phyloP scores from a whole-genome alignment of 2,329 filamentous ascomycete species.

The Neofusicoccum ribis region DNA sequence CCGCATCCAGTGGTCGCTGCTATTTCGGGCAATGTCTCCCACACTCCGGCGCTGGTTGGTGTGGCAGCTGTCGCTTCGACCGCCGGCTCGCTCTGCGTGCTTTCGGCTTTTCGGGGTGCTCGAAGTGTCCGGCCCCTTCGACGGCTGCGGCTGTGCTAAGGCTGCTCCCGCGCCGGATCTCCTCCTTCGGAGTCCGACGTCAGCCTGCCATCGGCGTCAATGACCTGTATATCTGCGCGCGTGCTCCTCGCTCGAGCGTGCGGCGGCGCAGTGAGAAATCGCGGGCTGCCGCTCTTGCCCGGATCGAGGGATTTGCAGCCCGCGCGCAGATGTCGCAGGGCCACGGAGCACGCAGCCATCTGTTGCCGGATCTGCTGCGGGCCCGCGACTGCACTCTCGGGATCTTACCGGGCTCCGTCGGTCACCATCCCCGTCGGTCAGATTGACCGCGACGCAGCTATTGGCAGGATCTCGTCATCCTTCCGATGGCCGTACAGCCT shows the following conservation, averaged over 20 bases:
- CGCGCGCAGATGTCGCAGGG: neutral
- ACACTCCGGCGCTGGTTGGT: neutral
- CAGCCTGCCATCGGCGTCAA: neutral
- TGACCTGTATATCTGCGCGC: neutral
- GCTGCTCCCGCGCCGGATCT: conserved; percentile 1
- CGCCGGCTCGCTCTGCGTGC: neutral
- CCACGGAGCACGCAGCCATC: neutral
- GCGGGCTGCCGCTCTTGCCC: neutral
- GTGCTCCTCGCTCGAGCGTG: neutral
- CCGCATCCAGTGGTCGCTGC: neutral
- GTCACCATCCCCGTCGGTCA: neutral
- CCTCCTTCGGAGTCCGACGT: conserved; percentile 12
- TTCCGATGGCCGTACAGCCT: neutral
- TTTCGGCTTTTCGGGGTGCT: neutral
- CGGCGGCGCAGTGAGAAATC: too few relatives aligned
- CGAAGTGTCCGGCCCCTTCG: neutral
- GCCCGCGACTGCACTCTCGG: neutral
- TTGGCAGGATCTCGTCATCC: neutral
- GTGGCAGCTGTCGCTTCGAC: neutral
- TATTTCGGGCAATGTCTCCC: neutral
- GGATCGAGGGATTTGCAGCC: neutral
- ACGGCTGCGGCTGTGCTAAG: neutral
- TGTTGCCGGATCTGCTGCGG: neutral
- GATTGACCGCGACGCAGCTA: neutral
- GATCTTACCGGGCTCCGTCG: neutral